Conservation (phyloP, 192 early-diverging fungal species). For the Lunasporangiospora selenospora region DNA sequence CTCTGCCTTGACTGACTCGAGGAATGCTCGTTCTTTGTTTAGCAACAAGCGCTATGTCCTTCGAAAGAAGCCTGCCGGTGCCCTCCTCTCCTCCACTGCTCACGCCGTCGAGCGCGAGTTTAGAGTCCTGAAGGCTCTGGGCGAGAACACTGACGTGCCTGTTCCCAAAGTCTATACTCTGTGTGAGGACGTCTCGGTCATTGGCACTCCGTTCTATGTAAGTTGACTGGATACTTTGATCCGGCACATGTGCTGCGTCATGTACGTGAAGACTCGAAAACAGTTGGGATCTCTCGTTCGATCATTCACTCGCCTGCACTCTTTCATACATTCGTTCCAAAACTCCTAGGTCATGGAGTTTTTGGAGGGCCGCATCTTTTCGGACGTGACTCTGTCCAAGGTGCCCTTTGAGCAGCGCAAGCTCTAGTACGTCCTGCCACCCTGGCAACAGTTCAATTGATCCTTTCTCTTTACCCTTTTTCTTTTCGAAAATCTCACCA, state of each 20-base stretch:
- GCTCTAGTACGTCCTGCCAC: conserved; percentile 51
- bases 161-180: conserved; percentile 89
- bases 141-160: conserved; percentile 76
- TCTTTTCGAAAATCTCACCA: not conserved
- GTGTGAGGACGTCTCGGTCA: conserved; percentile 83
- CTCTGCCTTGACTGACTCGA: not conserved
- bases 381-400: conserved; percentile 63
- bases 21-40: not conserved
- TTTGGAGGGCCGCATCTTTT: conserved; percentile 87
- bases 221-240: too few relatives aligned
- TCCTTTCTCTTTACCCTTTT: not conserved
- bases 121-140: conserved; percentile 79
- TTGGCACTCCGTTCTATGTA: conserved; percentile 95
- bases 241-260: too few relatives aligned
- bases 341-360: conserved; percentile 86
- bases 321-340: not conserved
- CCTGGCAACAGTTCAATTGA: not conserved
- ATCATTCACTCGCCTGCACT: too few relatives aligned
- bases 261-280: too few relatives aligned
- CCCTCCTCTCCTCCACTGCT: conserved; percentile 82
- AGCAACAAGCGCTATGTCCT: conserved; percentile 78
- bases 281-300: too few relatives aligned
- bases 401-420: conserved; percentile 60
- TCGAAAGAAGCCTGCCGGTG: conserved; percentile 92
- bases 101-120: conserved; percentile 96